Evolutionary conservation across 2,329 filamentous ascomycete genomes (phyloP).

Genomic region (Triangularia verruculosa): DNA sequence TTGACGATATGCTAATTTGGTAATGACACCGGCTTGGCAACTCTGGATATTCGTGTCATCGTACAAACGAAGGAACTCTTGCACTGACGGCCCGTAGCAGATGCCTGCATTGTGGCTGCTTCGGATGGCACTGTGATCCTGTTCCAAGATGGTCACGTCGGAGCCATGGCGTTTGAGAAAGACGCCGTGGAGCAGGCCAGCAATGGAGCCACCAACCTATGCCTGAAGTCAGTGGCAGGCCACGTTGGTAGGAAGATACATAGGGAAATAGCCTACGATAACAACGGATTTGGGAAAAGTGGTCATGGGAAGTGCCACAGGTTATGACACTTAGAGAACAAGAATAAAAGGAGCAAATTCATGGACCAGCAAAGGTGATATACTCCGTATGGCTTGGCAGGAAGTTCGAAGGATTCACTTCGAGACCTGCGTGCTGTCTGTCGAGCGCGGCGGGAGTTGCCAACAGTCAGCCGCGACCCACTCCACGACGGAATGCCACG

Average conservation of each 20-base stretch:
- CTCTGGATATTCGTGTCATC: conserved; percentile 30
- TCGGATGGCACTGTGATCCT: conserved; percentile 35
- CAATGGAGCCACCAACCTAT: conserved; percentile 37
- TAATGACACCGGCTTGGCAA: conserved; percentile 12
- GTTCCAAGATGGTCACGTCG: conserved; percentile 38
- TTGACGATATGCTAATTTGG: conserved; percentile 20
- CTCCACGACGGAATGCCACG: too few relatives aligned
- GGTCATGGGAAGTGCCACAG: too few relatives aligned
- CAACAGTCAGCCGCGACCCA: too few relatives aligned
- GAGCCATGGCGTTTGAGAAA: conserved; percentile 36
- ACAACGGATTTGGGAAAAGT: background rate
- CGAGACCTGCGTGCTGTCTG: too few relatives aligned
- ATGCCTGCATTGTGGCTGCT: conserved; percentile 42
- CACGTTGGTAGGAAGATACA: too few relatives aligned
- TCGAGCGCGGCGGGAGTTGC: too few relatives aligned
- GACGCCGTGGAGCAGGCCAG: conserved; percentile 34
- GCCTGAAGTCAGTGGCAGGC: background rate
- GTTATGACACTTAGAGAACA: too few relatives aligned
- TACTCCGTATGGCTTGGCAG: too few relatives aligned
- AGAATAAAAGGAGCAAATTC: too few relatives aligned
- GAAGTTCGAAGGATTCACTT: too few relatives aligned
- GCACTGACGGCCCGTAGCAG: conserved; percentile 34
- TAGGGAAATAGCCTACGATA: too few relatives aligned
- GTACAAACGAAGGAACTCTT: conserved; percentile 35
- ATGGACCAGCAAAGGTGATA: too few relatives aligned